phyloP scores from a whole-genome alignment of 2,329 filamentous ascomycete genomes.

The Zymoseptoria passerinii region DNA sequence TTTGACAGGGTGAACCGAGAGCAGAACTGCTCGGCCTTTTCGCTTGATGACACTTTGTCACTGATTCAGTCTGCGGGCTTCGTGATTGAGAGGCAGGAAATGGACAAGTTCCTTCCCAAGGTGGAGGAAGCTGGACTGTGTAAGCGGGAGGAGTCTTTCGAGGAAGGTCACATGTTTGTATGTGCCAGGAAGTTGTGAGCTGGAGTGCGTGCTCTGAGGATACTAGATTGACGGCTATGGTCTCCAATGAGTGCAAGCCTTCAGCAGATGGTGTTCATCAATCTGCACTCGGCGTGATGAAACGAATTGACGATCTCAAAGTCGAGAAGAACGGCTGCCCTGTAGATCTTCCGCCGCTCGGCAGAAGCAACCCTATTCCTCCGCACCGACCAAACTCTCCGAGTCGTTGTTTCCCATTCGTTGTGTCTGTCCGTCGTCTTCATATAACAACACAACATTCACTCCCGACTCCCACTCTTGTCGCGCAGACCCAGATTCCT shows the following conservation, averaged over 20 bases:
- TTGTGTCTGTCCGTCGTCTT: not conserved
- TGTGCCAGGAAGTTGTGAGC: constrained; percentile 7
- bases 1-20: not conserved
- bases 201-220: not conserved
- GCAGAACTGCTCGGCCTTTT: not conserved
- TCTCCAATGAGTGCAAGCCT: not conserved
- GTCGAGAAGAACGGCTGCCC: not conserved
- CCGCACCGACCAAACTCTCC: not conserved
- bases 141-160: constrained; percentile 2
- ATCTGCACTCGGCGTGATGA: too few species aligned
- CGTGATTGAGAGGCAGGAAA: constrained; percentile 6
- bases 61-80: constrained; percentile 6
- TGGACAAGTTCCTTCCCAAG: constrained; percentile 4
- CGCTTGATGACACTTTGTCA: constrained; percentile 1
- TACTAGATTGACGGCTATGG: not conserved
- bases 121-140: constrained; percentile 9
- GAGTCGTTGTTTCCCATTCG: not conserved
- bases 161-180: constrained; percentile 7
- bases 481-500: not conserved
- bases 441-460: not conserved
- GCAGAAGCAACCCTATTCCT: not conserved
- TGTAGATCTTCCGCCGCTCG: not conserved
- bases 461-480: not conserved
- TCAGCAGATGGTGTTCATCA: too few species aligned
- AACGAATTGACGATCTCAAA: not conserved